These are phyloP conservation scores for Fagus crenata DNA, from an alignment of 306 rosid species.

Conservation along the genomic window DNA sequence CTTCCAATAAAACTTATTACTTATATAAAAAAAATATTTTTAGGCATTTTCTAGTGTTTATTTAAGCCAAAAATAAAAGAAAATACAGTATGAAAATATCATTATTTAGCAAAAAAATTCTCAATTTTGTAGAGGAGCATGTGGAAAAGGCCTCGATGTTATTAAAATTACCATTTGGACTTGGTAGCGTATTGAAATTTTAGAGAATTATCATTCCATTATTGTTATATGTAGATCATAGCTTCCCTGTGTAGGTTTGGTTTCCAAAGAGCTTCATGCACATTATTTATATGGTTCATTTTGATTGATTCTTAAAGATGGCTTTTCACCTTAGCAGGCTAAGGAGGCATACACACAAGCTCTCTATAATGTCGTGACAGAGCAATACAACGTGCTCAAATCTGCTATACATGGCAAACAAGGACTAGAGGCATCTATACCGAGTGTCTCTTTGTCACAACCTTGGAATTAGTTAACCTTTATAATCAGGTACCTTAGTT, in stretches of 20 bases:
- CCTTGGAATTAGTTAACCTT: slow-evolving; percentile 69
- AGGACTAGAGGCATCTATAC: slow-evolving; percentile 69
- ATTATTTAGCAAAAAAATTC: too few relatives aligned
- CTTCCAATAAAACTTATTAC: too few relatives aligned
- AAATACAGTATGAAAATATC: too few relatives aligned
- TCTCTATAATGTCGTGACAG: slow-evolving; percentile 51
- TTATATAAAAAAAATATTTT: too few relatives aligned
- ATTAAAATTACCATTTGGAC: too few relatives aligned
- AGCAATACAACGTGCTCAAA: slow-evolving; percentile 81
- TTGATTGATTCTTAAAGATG: slow-evolving; percentile 21
- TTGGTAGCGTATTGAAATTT: not conserved
- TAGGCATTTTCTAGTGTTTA: too few relatives aligned
- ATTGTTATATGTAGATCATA: not conserved
- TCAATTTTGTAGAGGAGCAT: too few relatives aligned
- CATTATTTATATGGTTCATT: not conserved
- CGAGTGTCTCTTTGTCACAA: slow-evolving; percentile 71
- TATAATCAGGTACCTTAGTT: slow-evolving; percentile 41
- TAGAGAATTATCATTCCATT: not conserved
- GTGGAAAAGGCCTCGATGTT: too few relatives aligned
- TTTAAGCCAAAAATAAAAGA: too few relatives aligned
- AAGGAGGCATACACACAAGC: slow-evolving; percentile 67
- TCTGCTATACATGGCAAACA: slow-evolving; percentile 62
- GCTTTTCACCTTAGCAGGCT: slow-evolving; percentile 53
- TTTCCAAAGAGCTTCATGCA: slow-evolving; percentile 16
- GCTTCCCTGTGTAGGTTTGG: not conserved